A percentile compares a stretch with the other conserved stretches of the same genome.
Conservation (phyloP, 176 grass and related monocot genomes). For the Poa pratensis region DNA sequence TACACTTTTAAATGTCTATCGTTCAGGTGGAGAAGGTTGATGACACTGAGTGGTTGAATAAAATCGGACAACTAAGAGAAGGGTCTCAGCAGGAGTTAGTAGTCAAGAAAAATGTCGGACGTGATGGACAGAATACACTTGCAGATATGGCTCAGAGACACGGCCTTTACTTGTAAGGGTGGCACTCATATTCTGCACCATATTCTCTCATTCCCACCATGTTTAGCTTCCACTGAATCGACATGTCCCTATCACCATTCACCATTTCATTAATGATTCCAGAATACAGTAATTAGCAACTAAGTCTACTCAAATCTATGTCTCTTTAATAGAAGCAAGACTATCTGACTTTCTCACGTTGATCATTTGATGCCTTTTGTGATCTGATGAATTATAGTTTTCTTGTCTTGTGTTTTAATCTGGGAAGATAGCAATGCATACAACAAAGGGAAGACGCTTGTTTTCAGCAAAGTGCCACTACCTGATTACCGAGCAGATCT, state of each 20-base stretch:
- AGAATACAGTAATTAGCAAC: constrained; percentile 1
- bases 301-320: not conserved
- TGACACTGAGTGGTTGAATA: constrained; percentile 87
- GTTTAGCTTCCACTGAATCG: constrained; percentile 19
- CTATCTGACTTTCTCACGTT: constrained; percentile 1
- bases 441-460: constrained; percentile 88
- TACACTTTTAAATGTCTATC: not conserved
- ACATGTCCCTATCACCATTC: constrained; percentile 17
- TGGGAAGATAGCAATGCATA: constrained; percentile 82
- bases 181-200: constrained; percentile 16
- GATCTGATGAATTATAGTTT: constrained; percentile 45
- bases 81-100: constrained; percentile 79
- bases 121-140: constrained; percentile 83
- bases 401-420: constrained; percentile 46
- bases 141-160: constrained; percentile 80
- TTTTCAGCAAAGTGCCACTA: constrained; percentile 93
- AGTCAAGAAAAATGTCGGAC: constrained; percentile 84
- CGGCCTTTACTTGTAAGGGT: constrained; percentile 90
- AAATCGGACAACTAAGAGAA: constrained; percentile 77
- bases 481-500: constrained; percentile 98
- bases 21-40: constrained; percentile 90
- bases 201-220: not conserved
- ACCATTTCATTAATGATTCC: constrained; percentile 16
- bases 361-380: constrained; percentile 18
- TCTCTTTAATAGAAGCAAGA: not conserved